Evolutionary conservation across 1,139 yeast species (phyloP).

Genomic region (Pichia norvegensis): DNA sequence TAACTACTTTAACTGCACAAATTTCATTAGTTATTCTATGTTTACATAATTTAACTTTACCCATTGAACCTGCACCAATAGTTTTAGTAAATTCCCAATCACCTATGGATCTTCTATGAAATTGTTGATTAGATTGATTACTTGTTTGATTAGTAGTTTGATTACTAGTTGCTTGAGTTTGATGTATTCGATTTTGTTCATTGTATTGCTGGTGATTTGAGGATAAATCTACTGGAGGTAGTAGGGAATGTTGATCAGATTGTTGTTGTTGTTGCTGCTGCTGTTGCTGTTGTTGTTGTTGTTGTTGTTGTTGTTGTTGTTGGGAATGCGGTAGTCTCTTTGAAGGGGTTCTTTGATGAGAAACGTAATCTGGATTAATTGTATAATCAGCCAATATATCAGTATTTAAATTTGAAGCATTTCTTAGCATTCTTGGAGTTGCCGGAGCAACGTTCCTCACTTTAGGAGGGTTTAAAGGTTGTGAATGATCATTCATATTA

Average conservation of each 20-base stretch:
- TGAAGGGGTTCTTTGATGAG: constrained; percentile 15
- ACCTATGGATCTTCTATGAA: constrained; percentile 83
- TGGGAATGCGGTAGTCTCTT: constrained; percentile 11
- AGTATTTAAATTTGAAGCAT: constrained; percentile 32
- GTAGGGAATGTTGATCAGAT: constrained; percentile 10
- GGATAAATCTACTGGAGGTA: constrained; percentile 23
- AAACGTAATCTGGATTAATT: constrained; percentile 20
- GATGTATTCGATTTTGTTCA: constrained; percentile 12
- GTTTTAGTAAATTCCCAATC: constrained; percentile 96
- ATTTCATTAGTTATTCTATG: constrained; percentile 75
- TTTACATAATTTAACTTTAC: constrained; percentile 90
- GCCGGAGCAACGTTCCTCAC: constrained; percentile 48
- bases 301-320: too few species aligned
- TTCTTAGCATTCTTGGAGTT: constrained; percentile 71
- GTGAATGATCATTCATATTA: not conserved
- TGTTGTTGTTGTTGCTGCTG: not conserved
- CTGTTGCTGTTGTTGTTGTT: too few species aligned
- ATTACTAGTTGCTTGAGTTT: not conserved
- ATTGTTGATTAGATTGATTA: constrained; percentile 38
- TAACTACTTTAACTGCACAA: constrained; percentile 81
- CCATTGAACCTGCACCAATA: constrained; percentile 98
- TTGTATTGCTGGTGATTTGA: constrained; percentile 9
- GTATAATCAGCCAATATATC: constrained; percentile 20
- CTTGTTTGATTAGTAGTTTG: constrained; percentile 6
- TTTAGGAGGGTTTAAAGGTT: constrained; percentile 20